Evolutionary conservation across 1,139 yeast genomes (phyloP), one percentile per base, ranked within the genome.

Genomic region (Debaryomyces udenii): DNA sequence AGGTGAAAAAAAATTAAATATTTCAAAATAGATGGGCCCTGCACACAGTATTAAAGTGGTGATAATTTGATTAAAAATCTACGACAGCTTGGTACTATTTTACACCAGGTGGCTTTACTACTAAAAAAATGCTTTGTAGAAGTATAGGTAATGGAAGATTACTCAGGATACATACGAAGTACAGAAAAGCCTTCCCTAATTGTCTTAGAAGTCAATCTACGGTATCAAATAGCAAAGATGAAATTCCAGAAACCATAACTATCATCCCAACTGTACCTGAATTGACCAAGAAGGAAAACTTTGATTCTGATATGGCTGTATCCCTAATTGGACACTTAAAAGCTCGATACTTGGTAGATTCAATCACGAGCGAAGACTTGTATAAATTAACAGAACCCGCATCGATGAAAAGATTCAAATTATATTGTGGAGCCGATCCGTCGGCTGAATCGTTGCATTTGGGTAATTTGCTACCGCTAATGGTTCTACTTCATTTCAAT

Each of bases 351-450:
- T 59, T 80, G 30, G 67, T 79, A 2, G 82, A 77, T 44, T 61
- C 74, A 2, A 60, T 73, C 38, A 74, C 81, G 3, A 68, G 65
- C 47, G 82, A 78, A 28, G 73, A 66, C 33, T 59, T 81, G 26
- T 69, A 62, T 31, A 57, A 62, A 4, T 59, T 72, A 31, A 64
- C 76, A 1, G 62, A 64, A 39, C 58, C 64, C 2, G 44, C 40
- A 2, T 55, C 68, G 1, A 58, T 57, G 27, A 63, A 64, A 38
- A 62, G 62, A 44, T 59, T 86, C 38, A 81, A 84, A 14, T 60
- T 88, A 11, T 94, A 93, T 64, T 85, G 96, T 62, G 99, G 99
- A 13, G 98, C 97, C 0, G 99, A 93, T 57, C 99, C 99, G 0
- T 83, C 96, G 0, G 99, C 99, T 1, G 68, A 62, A 38, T 90